Conservation (phyloP, 805 yeast species). For the Saccharomycopsis sp. region DNA sequence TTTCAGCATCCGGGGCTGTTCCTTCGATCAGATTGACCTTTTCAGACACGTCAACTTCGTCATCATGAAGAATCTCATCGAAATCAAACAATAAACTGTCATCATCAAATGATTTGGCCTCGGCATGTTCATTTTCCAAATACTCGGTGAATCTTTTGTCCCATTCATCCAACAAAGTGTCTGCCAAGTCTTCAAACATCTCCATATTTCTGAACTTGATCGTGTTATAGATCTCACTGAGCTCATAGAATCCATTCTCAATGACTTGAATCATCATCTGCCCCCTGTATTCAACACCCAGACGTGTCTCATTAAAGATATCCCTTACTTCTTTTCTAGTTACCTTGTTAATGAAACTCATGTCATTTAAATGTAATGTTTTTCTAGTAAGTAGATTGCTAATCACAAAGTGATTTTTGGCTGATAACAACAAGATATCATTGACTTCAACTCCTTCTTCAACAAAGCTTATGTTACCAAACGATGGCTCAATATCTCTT, state of each 20-base stretch:
- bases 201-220: conserved; percentile 48
- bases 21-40: not conserved
- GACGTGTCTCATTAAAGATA: conserved; percentile 30
- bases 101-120: conserved; percentile 2
- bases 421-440: conserved; percentile 10
- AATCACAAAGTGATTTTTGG: conserved; percentile 12
- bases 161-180: conserved; percentile 54
- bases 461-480: conserved; percentile 26
- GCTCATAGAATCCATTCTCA: conserved; percentile 25
- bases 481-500: conserved; percentile 10
- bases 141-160: conserved; percentile 14
- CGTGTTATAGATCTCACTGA: conserved; percentile 30
- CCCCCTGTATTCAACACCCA: conserved; percentile 28
- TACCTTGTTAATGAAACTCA: conserved; percentile 34
- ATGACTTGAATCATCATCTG: conserved; percentile 25
- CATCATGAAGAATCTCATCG: not conserved
- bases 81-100: conserved; percentile 15
- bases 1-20: conserved; percentile 2
- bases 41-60: not conserved
- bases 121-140: conserved; percentile 3
- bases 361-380: conserved; percentile 24
- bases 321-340: conserved; percentile 45
- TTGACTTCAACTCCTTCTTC: conserved; percentile 4
- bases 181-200: conserved; percentile 68
- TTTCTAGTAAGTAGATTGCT: conserved; percentile 9